Percentiles rank a stretch among this genome's conserved stretches.
These are phyloP conservation scores for Linum tenue DNA, from an alignment of 345 rosid species.

Conservation along the genomic window DNA sequence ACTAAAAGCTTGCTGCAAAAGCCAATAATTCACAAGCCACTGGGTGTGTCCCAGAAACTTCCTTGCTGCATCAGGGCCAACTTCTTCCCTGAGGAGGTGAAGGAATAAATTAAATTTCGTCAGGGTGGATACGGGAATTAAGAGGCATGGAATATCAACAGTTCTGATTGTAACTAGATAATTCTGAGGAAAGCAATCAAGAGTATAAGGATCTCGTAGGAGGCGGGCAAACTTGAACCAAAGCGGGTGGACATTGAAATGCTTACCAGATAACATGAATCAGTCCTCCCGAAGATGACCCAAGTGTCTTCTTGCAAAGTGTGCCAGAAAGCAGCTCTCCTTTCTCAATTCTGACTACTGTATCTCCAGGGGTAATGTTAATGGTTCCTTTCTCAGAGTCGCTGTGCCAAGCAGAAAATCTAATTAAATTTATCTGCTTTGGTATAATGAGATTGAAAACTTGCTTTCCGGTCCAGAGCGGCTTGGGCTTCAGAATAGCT, in stretches of 20 bases:
- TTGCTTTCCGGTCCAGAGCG: conserved; percentile 99
- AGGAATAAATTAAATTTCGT: neutral
- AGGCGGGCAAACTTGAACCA: neutral
- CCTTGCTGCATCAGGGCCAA: conserved; percentile 99
- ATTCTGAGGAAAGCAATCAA: neutral
- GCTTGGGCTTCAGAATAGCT: conserved; percentile 83
- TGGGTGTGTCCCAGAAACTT: conserved; percentile 97
- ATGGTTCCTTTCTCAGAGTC: conserved; percentile 53
- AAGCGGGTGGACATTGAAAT: neutral
- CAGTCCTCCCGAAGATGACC: conserved; percentile 85
- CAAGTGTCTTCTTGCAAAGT: conserved; percentile 94
- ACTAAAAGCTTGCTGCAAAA: conserved; percentile 79
- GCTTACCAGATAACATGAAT: conserved; percentile 91
- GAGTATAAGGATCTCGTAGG: too few relatives aligned
- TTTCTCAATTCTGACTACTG: conserved; percentile 83
- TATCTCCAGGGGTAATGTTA: conserved; percentile 79
- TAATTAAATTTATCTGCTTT: conserved; percentile 85
- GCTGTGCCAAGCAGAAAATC: conserved; percentile 84
- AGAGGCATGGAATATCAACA: neutral
- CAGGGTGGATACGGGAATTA: neutral
- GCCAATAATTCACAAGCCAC: conserved; percentile 99
- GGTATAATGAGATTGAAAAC: conserved; percentile 96
- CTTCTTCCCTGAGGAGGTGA: conserved; percentile 71
- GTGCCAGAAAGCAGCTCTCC: conserved; percentile 91
- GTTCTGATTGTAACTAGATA: neutral